These are phyloP conservation scores for Tilletia walkeri DNA, from an alignment of 1,284 basidiomycete species.

Conservation along the genomic window DNA sequence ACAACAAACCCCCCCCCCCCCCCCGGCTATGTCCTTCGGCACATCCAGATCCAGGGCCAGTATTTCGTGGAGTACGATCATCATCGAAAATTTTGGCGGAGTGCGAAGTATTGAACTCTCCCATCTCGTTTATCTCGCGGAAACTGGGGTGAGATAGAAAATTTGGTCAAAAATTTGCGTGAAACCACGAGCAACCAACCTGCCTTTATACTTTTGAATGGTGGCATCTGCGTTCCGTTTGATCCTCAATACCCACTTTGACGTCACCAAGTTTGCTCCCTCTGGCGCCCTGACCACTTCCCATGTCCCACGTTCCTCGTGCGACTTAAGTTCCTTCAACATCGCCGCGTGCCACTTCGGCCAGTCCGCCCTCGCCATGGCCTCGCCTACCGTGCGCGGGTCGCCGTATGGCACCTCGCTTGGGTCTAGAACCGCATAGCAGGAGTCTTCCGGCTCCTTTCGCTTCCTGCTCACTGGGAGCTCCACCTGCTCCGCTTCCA, in stretches of 20 bases:
- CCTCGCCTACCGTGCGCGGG: not conserved
- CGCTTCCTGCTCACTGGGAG: not conserved
- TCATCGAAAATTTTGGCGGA: too few species aligned
- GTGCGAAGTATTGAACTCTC: too few species aligned
- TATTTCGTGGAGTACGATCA: too few species aligned
- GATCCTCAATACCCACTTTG: slow-evolving; percentile 19
- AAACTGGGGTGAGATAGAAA: too few species aligned
- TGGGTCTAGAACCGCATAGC: not conserved
- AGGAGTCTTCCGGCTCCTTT: slow-evolving; percentile 5
- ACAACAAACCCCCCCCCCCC: too few species aligned
- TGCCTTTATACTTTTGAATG: slow-evolving; percentile 19
- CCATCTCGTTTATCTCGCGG: too few species aligned
- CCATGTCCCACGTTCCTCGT: not conserved
- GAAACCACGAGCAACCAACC: slow-evolving; percentile 20
- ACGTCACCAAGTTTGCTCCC: slow-evolving; percentile 11
- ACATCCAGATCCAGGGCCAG: too few species aligned
- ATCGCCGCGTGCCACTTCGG: not conserved
- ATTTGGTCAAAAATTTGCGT: too few species aligned
- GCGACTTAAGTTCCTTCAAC: not conserved
- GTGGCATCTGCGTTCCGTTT: slow-evolving; percentile 10
- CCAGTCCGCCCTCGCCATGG: not conserved
- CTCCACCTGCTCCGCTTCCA: not conserved
- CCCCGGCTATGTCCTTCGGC: too few species aligned
- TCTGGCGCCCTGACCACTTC: not conserved
- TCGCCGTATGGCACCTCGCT: not conserved